These are phyloP conservation scores for Leccinum subgranulosum DNA, from an alignment of 768 basidiomycete species.

Conservation along the genomic window DNA sequence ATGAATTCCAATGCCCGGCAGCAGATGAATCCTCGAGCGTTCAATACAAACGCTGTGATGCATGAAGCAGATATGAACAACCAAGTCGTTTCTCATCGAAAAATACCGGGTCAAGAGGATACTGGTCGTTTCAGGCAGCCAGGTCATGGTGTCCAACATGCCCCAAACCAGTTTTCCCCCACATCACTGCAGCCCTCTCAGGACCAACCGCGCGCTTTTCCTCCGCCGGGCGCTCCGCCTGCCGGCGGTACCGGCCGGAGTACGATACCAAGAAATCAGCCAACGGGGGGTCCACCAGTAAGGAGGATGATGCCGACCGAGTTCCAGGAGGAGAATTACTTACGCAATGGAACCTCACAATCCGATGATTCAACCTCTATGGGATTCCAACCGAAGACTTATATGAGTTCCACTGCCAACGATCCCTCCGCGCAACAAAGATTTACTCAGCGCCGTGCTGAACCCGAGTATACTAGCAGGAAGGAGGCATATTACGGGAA, in stretches of 20 bases:
- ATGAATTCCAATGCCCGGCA: constrained; percentile 36
- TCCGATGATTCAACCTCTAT: too few relatives aligned
- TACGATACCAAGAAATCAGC: not conserved
- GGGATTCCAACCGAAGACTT: too few relatives aligned
- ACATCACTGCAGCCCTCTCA: constrained; percentile 37
- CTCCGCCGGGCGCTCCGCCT: constrained; percentile 34
- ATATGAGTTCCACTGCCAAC: not conserved
- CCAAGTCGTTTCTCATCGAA: constrained; percentile 35
- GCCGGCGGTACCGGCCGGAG: constrained; percentile 2
- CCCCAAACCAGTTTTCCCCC: constrained; percentile 46
- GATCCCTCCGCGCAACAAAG: not conserved
- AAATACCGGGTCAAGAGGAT: constrained; percentile 43
- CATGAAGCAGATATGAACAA: constrained; percentile 32
- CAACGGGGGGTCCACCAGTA: not conserved
- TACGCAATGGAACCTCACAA: too few relatives aligned
- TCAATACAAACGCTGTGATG: constrained; percentile 34
- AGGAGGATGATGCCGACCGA: not conserved
- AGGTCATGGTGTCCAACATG: constrained; percentile 30
- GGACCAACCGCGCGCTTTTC: constrained; percentile 49
- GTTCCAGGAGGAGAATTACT: not conserved
- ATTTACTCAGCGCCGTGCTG: not conserved
- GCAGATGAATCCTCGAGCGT: constrained; percentile 26
- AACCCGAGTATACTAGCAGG: not conserved
- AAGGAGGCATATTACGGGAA: not conserved
- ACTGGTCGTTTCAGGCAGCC: constrained; percentile 34